Evolutionary conservation across 495 filamentous ascomycete genomes (phyloP), one percentile per base, ranked within the genome.

Genomic region (Podospora tetraspora): DNA sequence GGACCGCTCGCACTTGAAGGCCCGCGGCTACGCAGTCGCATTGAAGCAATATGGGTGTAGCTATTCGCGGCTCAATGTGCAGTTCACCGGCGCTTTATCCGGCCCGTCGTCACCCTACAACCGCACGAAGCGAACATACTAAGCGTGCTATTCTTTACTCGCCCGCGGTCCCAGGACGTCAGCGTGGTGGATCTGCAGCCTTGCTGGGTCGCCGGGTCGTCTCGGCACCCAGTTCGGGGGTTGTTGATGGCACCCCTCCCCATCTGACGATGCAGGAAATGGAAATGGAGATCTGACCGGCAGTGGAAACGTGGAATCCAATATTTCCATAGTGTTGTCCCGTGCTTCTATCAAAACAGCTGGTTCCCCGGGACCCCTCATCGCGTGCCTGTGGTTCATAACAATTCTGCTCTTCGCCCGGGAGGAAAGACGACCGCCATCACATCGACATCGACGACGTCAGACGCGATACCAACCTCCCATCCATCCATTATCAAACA

Each of bases 41-140:
- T 59, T 27, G 43, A 52, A 52, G 16, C 57, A 66, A 66, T 66
- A 34, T 66, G 19, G 52, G 63, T 66, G 63, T 57, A 58, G 43
- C 63, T 66, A 66, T 66, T 66, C 63, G 29, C 52, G 63, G 63
- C 24, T 59, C 27, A 56, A 57, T 34, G 57, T n/a, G 10, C 27
- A 58, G 27, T 32, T 23, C 63, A n/a, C 56, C 30, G 25, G 52
- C 63, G 29, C 57, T 66, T 66, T 66, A 66, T 32, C 63, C 63
- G 63, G 37, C 32, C 12, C 30, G 62, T 22, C 29, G 10, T 23
- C 62, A 64, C 62, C 24, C 62, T 52, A 63, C 32, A 11, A 22
- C 29, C 61, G 34, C 56, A 29, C 30, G 24, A 27, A 56, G 63
- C 63, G 63, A 21, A 32, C 37, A 23, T 27, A 9, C 19, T 11